These are phyloP conservation scores for Saturnispora silvae DNA, from an alignment of 805 yeast species.

Conservation along the genomic window DNA sequence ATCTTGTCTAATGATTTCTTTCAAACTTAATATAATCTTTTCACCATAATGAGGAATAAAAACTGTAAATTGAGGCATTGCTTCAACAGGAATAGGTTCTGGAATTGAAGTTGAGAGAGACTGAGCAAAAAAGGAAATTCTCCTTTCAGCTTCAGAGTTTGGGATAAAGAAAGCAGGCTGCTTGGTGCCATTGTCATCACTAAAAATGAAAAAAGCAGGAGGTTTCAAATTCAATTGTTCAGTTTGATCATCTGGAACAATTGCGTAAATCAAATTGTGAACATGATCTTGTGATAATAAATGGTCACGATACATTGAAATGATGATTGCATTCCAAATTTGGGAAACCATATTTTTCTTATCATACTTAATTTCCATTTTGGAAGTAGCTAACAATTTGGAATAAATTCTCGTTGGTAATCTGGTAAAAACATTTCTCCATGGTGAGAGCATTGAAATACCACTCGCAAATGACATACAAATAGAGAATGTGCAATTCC, in stretches of 20 bases:
- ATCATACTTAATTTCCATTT: conserved; percentile 35
- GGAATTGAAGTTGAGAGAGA: conserved; percentile 39
- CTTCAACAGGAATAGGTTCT: conserved; percentile 36
- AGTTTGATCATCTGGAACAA: conserved; percentile 42
- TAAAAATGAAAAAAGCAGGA: conserved; percentile 38
- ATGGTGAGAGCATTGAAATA: conserved; percentile 44
- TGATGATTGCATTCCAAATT: conserved; percentile 44
- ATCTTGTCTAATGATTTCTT: conserved; percentile 38
- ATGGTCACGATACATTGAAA: conserved; percentile 47
- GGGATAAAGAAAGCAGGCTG: conserved; percentile 32
- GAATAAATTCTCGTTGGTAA: conserved; percentile 42
- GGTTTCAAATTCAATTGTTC: conserved; percentile 25
- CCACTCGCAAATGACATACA: conserved; percentile 41
- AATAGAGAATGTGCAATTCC: conserved; percentile 43
- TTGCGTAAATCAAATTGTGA: conserved; percentile 25
- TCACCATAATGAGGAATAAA: conserved; percentile 44
- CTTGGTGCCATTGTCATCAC: conserved; percentile 35
- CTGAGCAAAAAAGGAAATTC: conserved; percentile 45
- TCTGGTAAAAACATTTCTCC: conserved; percentile 45
- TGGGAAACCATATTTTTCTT: conserved; percentile 33
- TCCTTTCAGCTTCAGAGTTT: conserved; percentile 40
- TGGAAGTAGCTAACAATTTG: conserved; percentile 35
- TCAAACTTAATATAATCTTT: conserved; percentile 33
- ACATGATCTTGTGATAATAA: conserved; percentile 41
- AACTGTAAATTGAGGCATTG: conserved; percentile 42